Conservation (phyloP, 2,329 filamentous ascomycete genomes). For the Cladosporium sp. region DNA sequence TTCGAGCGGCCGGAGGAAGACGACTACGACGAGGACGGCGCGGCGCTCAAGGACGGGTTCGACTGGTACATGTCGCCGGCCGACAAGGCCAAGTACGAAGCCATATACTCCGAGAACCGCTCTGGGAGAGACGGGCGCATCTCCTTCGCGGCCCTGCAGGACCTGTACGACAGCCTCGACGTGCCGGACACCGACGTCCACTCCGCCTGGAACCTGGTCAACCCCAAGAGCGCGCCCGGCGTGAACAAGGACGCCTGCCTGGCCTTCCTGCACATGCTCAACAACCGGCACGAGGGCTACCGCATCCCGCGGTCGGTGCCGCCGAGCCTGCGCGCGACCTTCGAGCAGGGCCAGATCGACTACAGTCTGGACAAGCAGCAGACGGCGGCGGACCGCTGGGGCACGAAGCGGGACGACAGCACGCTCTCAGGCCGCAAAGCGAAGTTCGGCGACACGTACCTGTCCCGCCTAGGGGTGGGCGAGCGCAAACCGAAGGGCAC, state of each 20-base stretch:
- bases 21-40: constrained; percentile 74
- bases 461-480: constrained; percentile 77
- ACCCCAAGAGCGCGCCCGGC: constrained; percentile 74
- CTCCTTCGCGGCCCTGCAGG: constrained; percentile 70
- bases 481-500: constrained; percentile 78
- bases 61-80: constrained; percentile 98
- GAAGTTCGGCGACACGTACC: constrained; percentile 96
- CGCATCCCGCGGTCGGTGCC: constrained; percentile 90
- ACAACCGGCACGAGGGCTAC: constrained; percentile 91
- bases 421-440: constrained; percentile 86
- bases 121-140: constrained; percentile 72
- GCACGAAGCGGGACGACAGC: constrained; percentile 69
- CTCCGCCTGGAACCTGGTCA: constrained; percentile 95
- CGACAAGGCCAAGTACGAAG: constrained; percentile 92
- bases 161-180: constrained; percentile 77
- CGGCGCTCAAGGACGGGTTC: constrained; percentile 89
- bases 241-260: constrained; percentile 95
- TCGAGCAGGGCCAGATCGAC: constrained; percentile 94
- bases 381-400: constrained; percentile 69
- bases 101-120: constrained; percentile 91
- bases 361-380: constrained; percentile 74
- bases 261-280: constrained; percentile 94
- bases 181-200: constrained; percentile 75
- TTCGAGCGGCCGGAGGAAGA: constrained; percentile 75
- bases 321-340: constrained; percentile 82